Evolutionary conservation across 2,329 filamentous ascomycete genomes (phyloP), one percentile per base, ranked within the genome.

Genomic region (Botrytis galanthina): DNA sequence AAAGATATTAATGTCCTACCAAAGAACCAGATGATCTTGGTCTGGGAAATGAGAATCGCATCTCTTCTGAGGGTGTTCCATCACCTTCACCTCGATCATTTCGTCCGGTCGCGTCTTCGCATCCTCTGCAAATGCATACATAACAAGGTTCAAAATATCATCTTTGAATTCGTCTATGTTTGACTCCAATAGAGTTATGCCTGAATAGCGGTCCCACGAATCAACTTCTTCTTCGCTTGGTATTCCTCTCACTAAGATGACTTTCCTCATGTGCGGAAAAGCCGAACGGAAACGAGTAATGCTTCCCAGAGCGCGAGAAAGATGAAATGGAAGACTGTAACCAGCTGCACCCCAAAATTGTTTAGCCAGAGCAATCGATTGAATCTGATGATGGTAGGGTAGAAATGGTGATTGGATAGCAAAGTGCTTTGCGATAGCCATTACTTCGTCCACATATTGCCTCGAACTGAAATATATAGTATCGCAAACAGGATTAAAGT

Each of bases 401-500:
- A 66, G 20, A 22, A 32, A 74, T 22, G 35, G 16, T 22, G 61
- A 42, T n/a, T 59, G 44, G 4, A 39, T 54, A 39, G 48, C 51
- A 39, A 74, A 74, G 54, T 71, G 69, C 60, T 70, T 64, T 63
- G 42, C 54, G 9, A 74, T 73, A 4, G 62, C 66, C 32, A 20
- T 37, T 22, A 74, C 42, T 54, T 74, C 73, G 22, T 74, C 71
- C 22, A 62, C 61, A 42, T 67, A 73, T 35, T 71, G 59, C 20
- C 73, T 71, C 20, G 61, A 59, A 32, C 73, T 69, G 48, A 74
- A 70, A 51, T 73, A 74, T 10, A 74, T 46, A 35, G 70, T 68
- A 35, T 74, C 71, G 42, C 46, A 60, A n/a, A 70, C 42, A 6
- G 73, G 66, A 61, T 74, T 73, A 29, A 71, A 73, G 46, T 74